Percentiles rank a stretch among this genome's conserved stretches.
phyloP scores from a whole-genome alignment of 2,329 filamentous ascomycete genomes.

The Hypocrella siamensis region DNA sequence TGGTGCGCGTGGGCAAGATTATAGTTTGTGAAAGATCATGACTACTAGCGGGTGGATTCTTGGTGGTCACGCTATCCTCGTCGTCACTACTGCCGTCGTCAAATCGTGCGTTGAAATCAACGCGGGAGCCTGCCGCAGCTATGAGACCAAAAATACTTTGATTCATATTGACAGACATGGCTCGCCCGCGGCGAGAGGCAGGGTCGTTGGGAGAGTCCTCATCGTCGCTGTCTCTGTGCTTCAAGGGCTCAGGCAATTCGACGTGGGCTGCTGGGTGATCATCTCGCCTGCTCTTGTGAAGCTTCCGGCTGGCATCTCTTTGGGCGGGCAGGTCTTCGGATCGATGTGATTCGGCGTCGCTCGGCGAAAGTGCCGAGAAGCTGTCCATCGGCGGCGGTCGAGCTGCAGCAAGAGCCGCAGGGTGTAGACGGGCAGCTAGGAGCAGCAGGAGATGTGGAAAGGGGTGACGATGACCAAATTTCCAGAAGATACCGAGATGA shows the following conservation, averaged over 20 bases:
- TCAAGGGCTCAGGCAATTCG: constrained; percentile 37
- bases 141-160: constrained; percentile 91
- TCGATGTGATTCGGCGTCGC: neutral
- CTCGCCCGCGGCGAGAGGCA: constrained; percentile 24
- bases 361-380: constrained; percentile 1
- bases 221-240: constrained; percentile 31
- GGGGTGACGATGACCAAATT: no score
- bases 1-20: constrained; percentile 17
- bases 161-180: constrained; percentile 62
- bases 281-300: constrained; percentile 27
- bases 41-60: constrained; percentile 28
- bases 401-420: no score
- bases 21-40: constrained; percentile 25
- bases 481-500: no score
- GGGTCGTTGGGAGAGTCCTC: constrained; percentile 27
- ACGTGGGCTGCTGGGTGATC: constrained; percentile 17
- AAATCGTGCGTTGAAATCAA: constrained; percentile 70
- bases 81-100: constrained; percentile 70
- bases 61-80: constrained; percentile 40
- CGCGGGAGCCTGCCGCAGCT: constrained; percentile 68
- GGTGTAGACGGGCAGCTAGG: no score
- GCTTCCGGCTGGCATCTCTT: constrained; percentile 24
- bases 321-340: constrained; percentile 9
- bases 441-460: no score
- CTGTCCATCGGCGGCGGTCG: constrained; percentile 1